Base-by-base conservation (phyloP, 2,329 filamentous ascomycete genomes). In the Mycosphaerella sp. region DNA sequence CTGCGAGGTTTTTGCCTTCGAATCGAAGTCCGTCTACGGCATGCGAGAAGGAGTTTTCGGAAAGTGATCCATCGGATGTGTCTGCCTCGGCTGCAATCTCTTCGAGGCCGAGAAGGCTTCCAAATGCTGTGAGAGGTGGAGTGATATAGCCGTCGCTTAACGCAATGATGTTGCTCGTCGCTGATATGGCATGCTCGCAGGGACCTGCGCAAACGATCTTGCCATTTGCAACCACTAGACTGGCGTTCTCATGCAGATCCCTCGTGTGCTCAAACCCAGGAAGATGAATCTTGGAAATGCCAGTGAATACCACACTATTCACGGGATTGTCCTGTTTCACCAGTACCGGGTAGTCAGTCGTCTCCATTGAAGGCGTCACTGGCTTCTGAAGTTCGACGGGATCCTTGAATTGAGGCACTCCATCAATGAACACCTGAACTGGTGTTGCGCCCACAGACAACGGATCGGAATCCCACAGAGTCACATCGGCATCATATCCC, bases 141-240 rank as follows among this genome's bases (percentile, higher is more conserved):
- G 79, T 78, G n/a, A 86, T 63, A 62, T 85, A 76, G 1, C 84
- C 84, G 59, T 86, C 76, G 17, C 73, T 62, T 5, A 87, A 73
- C 6, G 71, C 51, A 26, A 86, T 66, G 1, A 73, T 64, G 45
- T 69, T 69, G 52, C 3, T 65, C 57, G 43, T 40, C 2, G 76
- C 73, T 0, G 68, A 64, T 4, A 68, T 60, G 2, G 80, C 62
- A 54, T 82, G 76, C 0, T 65, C 54, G 65, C 83, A 86, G 1
- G 62, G 10, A 2, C 83, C 83, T 6, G 82, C 59, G 62, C 84
- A 86, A 14, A 72, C 64, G 17, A 86, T 75, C 39, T 72, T 75
- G 45, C 83, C 82, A 2, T 74, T 66, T 0, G 69, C 70, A 31
- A 86, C 66, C 23, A 78, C 75, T 4, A 82, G 78, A 29, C 50